These are phyloP conservation scores for Saturnispora sanitii DNA, from an alignment of 805 yeast species.

Conservation along the genomic window DNA sequence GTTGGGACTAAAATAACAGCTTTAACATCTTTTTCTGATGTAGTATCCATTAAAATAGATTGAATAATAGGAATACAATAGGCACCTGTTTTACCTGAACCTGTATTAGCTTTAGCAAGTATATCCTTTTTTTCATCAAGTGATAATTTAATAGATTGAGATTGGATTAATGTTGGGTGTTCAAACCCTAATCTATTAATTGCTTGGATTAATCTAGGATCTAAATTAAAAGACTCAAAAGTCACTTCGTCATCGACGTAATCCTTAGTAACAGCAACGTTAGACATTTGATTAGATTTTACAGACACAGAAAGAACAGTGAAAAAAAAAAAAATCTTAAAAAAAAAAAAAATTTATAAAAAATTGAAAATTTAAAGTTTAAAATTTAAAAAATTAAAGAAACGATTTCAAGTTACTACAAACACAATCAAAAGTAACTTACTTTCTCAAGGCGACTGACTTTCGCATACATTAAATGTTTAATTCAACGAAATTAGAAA, in stretches of 20 bases:
- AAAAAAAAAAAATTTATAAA: background rate
- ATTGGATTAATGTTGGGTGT: constrained; percentile 84
- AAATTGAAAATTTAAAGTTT: background rate
- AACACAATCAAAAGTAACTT: too few species aligned
- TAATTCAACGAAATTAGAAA: background rate
- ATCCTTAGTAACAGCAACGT: constrained; percentile 49
- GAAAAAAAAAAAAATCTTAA: background rate
- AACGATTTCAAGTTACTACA: too few species aligned
- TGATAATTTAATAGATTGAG: constrained; percentile 87
- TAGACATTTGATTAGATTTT: constrained; percentile 16
- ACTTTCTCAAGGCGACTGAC: too few species aligned
- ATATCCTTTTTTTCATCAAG: constrained; percentile 84
- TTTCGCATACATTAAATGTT: too few species aligned
- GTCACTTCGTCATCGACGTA: constrained; percentile 60
- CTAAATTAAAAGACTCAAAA: constrained; percentile 73
- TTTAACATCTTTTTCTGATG: constrained; percentile 28
- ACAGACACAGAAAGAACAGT: too few species aligned
- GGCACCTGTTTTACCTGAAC: constrained; percentile 93
- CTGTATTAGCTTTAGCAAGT: constrained; percentile 89
- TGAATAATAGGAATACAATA: constrained; percentile 83
- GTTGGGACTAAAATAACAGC: constrained; percentile 86
- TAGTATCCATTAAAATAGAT: constrained; percentile 44
- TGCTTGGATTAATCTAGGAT: constrained; percentile 77
- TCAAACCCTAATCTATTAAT: constrained; percentile 68
- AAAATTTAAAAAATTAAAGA: background rate